phyloP scores from a whole-genome alignment of 2,329 filamentous ascomycete genomes.

The Cladosporium cucumerinum region DNA sequence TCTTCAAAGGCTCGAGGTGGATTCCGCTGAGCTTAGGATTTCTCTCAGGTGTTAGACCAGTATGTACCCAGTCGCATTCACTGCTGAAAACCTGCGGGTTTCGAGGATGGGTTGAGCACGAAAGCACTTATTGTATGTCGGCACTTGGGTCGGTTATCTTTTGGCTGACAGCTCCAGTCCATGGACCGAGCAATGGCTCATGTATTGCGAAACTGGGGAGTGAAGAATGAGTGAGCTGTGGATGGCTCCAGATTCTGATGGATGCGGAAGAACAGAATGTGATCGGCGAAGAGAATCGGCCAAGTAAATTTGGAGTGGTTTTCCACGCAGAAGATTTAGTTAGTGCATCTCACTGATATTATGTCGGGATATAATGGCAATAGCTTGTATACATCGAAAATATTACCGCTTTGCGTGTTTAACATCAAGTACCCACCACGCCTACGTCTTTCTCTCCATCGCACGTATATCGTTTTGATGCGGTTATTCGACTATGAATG shows the following conservation, averaged over 20 bases:
- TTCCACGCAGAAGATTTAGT: background rate
- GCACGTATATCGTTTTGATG: background rate
- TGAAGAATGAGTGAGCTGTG: background rate
- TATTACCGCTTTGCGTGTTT: background rate
- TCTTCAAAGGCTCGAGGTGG: background rate
- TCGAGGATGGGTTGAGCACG: background rate
- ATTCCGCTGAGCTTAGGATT: background rate
- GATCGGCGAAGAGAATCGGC: background rate
- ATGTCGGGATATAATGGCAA: background rate
- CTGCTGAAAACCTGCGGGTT: no score
- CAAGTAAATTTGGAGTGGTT: background rate
- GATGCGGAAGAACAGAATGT: background rate
- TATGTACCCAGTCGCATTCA: background rate
- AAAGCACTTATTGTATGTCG: background rate
- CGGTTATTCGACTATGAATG: background rate
- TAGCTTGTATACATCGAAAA: background rate
- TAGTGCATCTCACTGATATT: background rate
- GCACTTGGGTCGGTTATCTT: no score
- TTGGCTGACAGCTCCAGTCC: background rate
- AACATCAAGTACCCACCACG: background rate
- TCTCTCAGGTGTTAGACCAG: background rate
- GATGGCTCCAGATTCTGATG: background rate
- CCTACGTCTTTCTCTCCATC: background rate
- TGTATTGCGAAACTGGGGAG: background rate
- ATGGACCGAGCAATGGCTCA: background rate